These are phyloP conservation scores for Chaetothyriales sp. DNA, from an alignment of 2,329 filamentous ascomycete genomes.

Conservation along the genomic window DNA sequence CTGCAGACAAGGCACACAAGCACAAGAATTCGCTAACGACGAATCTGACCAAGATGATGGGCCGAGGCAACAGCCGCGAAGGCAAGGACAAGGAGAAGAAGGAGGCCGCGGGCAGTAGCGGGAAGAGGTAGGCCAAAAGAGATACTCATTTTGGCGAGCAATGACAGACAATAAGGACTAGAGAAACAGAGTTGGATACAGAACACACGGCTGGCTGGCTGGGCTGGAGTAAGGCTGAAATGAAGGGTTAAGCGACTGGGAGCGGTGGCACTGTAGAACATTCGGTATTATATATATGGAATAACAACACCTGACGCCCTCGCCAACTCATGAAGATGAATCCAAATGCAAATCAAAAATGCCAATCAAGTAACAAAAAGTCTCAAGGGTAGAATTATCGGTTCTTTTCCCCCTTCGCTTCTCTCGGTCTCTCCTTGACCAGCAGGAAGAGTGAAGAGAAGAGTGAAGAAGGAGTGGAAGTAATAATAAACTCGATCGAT, in stretches of 20 bases:
- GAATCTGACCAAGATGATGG: slow-evolving; percentile 43
- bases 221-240: background rate
- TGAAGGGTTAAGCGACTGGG: background rate
- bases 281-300: no score
- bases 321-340: no score
- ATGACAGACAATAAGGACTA: background rate
- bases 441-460: no score
- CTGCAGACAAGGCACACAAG: slow-evolving; percentile 6
- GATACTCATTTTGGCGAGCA: background rate
- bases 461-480: no score
- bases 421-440: no score
- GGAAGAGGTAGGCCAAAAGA: background rate
- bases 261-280: background rate
- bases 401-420: no score
- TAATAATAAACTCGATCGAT: no score
- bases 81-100: slow-evolving; percentile 13
- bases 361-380: no score
- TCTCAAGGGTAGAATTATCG: no score
- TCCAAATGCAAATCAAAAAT: no score
- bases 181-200: background rate
- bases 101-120: background rate
- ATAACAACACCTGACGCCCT: no score
- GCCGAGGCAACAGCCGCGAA: slow-evolving; percentile 37
- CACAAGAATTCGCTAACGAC: slow-evolving; percentile 14
- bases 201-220: no score